Base-by-base conservation (phyloP, 805 yeast genomes). In the Candida berthetii region DNA sequence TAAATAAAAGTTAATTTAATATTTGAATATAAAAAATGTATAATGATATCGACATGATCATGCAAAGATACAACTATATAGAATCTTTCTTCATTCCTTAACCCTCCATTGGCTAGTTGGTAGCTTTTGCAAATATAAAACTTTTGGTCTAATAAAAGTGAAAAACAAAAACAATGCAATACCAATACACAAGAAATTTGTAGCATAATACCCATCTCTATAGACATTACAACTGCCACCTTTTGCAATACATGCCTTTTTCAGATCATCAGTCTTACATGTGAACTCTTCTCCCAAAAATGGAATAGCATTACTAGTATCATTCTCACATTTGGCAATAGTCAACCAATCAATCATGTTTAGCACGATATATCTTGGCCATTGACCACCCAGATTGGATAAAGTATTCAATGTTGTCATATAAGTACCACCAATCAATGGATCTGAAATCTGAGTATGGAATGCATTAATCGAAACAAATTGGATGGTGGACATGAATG, bases 331-430 rank as follows among this genome's bases (percentile, higher is more conserved):
- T 25, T 68, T 58, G 1, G 89, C 78, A 4, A 62, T 53, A 0
- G 97, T 85, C 50, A 89, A 76, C 50, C 70, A 74, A 62, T 91
- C 97, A 42, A 93, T 91, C 62, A 89, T 70, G 44, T 71, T 76
- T 49, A 89, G 73, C 1, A 91, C 81, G 27, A 93, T 67, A n/a
- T 87, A 66, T 41, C 88, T 73, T 2, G 99, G 99, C 99, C 99
- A 93, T 35, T 95, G 93, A 10, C 99, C 99, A 19, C 99, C 99
- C 43, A 91, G 72, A 59, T 93, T 93, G 34, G 95, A 80, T 37
- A 93, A 69, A 0, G 99, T 93, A 62, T 93, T 93, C 44, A 93
- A 69, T 1, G 96, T 82, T 0, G 99, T 93, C 98, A 93, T 91
- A 61, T 93, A 93, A 0, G 99, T 93, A 2, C 99, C 99, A 15